Evolutionary conservation across 208 protist species (phyloP).

Genomic region (Wallacemonas collosoma): DNA sequence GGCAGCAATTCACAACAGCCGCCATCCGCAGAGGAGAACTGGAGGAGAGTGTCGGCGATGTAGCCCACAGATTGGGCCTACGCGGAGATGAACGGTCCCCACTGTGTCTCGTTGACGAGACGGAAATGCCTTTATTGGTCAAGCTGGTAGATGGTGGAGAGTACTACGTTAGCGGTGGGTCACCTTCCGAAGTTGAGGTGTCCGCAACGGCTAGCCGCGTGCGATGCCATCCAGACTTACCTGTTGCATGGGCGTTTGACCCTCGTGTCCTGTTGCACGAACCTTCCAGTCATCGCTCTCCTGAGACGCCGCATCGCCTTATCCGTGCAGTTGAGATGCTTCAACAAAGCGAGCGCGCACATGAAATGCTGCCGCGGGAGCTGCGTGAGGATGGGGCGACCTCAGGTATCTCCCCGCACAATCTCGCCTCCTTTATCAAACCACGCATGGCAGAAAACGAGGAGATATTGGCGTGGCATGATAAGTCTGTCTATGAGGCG

Average conservation of each 20-base stretch:
- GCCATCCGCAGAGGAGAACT: slow-evolving; percentile 59
- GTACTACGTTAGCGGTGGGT: slow-evolving; percentile 64
- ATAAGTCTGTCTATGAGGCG: slow-evolving; percentile 33
- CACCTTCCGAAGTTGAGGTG: background rate
- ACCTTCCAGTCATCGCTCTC: slow-evolving; percentile 48
- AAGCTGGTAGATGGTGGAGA: slow-evolving; percentile 46
- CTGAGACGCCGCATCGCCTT: slow-evolving; percentile 73
- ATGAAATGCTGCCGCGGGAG: slow-evolving; percentile 61
- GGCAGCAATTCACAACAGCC: slow-evolving; percentile 50
- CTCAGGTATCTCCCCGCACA: background rate
- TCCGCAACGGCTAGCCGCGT: no score
- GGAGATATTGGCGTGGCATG: slow-evolving; percentile 71
- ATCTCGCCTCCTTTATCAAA: slow-evolving; percentile 40
- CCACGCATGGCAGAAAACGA: slow-evolving; percentile 59
- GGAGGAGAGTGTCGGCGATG: slow-evolving; percentile 39
- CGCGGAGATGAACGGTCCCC: slow-evolving; percentile 7
- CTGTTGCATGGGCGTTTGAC: slow-evolving; percentile 74
- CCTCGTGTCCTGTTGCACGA: slow-evolving; percentile 61
- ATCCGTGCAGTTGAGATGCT: slow-evolving; percentile 61
- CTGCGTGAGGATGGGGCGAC: slow-evolving; percentile 16
- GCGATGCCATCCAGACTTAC: slow-evolving; percentile 31
- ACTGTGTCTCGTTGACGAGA: slow-evolving; percentile 51
- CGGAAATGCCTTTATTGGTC: slow-evolving; percentile 58
- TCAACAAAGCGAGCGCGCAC: slow-evolving; percentile 33
- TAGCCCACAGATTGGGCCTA: slow-evolving; percentile 52